phyloP scores from a whole-genome alignment of 108 stramenopile species.

The Conticribra guillardii region DNA sequence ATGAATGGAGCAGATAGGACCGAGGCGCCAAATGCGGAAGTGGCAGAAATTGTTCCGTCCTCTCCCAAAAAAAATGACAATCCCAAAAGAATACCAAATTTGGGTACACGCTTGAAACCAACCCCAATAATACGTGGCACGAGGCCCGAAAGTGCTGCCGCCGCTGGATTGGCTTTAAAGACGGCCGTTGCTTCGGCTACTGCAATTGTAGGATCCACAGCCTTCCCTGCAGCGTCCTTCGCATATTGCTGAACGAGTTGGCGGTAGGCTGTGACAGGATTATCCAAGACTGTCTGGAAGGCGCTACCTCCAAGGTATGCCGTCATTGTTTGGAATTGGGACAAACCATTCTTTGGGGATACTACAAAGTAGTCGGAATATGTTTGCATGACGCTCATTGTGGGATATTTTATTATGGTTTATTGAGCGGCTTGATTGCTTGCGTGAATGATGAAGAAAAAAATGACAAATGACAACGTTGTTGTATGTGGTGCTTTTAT shows the following conservation, averaged over 20 bases:
- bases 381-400: conserved; percentile 42
- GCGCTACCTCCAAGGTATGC: conserved; percentile 90
- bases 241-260: conserved; percentile 94
- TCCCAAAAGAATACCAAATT: conserved; percentile 89
- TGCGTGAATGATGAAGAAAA: no score
- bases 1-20: conserved; percentile 89
- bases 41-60: conserved; percentile 75
- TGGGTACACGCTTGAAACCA: conserved; percentile 93
- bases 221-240: conserved; percentile 84
- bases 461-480: no score
- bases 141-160: conserved; percentile 79
- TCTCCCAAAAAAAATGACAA: conserved; percentile 88
- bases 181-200: conserved; percentile 79
- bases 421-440: no score
- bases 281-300: conserved; percentile 92
- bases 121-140: conserved; percentile 89
- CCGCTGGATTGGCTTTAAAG: conserved; percentile 81
- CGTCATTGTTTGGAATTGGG: conserved; percentile 90
- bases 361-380: conserved; percentile 86
- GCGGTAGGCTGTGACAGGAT: conserved; percentile 93
- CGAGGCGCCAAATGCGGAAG: conserved; percentile 84
- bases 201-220: conserved; percentile 87
- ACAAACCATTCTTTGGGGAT: conserved; percentile 80
- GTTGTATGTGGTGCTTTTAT: no score
- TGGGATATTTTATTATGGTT: no score